Percentiles rank a stretch among this genome's conserved stretches.
Conservation (phyloP, 2,329 filamentous ascomycete genomes). For the Thermomyces lanuginosus region DNA sequence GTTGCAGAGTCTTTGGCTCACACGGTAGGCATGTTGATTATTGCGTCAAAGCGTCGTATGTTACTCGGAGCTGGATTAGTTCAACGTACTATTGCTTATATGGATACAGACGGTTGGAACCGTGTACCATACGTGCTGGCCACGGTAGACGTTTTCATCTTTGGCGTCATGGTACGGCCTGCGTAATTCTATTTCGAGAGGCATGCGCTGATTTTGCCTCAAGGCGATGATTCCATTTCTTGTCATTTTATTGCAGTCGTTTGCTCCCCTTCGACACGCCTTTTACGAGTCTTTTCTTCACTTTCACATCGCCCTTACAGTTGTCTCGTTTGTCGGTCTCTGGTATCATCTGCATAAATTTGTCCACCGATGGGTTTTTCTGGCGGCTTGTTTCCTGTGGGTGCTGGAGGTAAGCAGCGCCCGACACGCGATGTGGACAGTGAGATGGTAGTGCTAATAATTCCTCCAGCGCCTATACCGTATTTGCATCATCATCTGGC, state of each 20-base stretch:
- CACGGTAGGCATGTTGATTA: constrained; percentile 52
- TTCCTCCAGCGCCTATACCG: constrained; percentile 4
- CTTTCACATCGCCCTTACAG: constrained; percentile 60
- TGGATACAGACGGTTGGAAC: constrained; percentile 4
- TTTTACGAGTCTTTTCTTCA: constrained; percentile 96
- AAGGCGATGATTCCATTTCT: constrained; percentile 4
- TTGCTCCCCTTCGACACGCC: constrained; percentile 52
- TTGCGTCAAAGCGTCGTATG: too few relatives aligned
- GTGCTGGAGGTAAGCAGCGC: constrained; percentile 36
- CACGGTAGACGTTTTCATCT: constrained; percentile 3
- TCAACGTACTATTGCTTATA: neutral
- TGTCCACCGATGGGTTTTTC: constrained; percentile 28
- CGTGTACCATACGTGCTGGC: constrained; percentile 2
- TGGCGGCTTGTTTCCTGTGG: constrained; percentile 57
- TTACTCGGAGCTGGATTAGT: neutral
- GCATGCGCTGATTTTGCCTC: neutral
- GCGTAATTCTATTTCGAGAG: neutral
- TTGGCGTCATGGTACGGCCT: constrained; percentile 4
- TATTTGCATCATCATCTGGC: constrained; percentile 3
- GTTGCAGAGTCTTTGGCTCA: constrained; percentile 51
- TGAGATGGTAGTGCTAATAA: constrained; percentile 1
- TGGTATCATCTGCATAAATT: constrained; percentile 46
- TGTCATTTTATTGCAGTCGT: constrained; percentile 4
- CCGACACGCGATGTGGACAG: neutral
- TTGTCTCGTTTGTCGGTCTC: constrained; percentile 51